A percentile compares a stretch with the other conserved stretches of the same genome.
phyloP scores from a whole-genome alignment of 805 yeast genomes.

The Candida loeiensis region DNA sequence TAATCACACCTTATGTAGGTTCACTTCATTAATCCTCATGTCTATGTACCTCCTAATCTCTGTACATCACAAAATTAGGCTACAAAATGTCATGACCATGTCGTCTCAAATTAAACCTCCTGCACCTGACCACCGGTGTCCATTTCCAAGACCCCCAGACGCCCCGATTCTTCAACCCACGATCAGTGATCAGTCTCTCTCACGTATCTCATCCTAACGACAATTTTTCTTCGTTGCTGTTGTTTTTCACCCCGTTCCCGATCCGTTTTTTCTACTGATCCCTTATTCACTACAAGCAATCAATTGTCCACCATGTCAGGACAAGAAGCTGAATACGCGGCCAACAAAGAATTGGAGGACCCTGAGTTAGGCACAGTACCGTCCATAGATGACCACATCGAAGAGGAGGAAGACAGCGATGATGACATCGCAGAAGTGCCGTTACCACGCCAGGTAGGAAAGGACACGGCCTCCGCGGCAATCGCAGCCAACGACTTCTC shows the following conservation, averaged over 20 bases:
- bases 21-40: too few relatives aligned
- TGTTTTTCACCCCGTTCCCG: constrained; percentile 1
- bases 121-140: too few relatives aligned
- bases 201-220: not conserved
- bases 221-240: not conserved
- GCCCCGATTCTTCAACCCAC: too few relatives aligned
- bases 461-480: constrained; percentile 2
- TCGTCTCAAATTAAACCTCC: too few relatives aligned
- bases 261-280: not conserved
- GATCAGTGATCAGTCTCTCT: too few relatives aligned
- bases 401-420: constrained; percentile 18
- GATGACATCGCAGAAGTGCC: constrained; percentile 13
- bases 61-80: too few relatives aligned
- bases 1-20: too few relatives aligned
- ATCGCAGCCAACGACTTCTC: constrained; percentile 29
- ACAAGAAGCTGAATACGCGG: constrained; percentile 9
- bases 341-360: constrained; percentile 14
- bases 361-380: constrained; percentile 6
- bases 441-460: constrained; percentile 1
- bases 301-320: constrained; percentile 1
- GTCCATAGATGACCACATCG: constrained; percentile 11
- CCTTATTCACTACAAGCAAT: not conserved
- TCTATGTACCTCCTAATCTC: too few relatives aligned
- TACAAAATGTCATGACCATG: too few relatives aligned
- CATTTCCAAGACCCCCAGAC: too few relatives aligned